Evolutionary conservation across 305 asterid species (phyloP), one percentile per base, ranked within the genome.

Genomic region (Fraxinus paxiana): DNA sequence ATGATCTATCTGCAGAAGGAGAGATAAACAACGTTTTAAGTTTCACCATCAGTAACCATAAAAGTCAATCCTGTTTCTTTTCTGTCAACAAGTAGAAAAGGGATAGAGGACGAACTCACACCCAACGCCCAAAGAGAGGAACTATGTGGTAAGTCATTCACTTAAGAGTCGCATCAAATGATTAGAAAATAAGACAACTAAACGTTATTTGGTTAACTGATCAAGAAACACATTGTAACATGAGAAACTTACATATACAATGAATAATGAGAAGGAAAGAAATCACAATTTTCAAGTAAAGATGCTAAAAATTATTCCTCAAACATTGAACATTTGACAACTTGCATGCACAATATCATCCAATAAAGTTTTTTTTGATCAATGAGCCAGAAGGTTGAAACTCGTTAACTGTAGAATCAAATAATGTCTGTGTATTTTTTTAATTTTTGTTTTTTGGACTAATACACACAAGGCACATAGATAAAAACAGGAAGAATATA

Each of bases 1-100:
- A 82, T 92, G 98, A 4, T 95, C 98, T 86, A 95, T 81, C 98
- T 95, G 94, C 86, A 86, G 82, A 86, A 83, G 33, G 77, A 73
- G 77, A 73, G 69, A 65, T 54, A 13, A 77, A 73, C 75, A 22
- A 46, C 71, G 51, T 77, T 70, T 30, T 30, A 67, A 46, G 71
- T 75, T 73, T 82, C 83, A 79, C 37, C 74, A 77, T 15, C 28
- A 80, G 59, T 38, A 67, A 79, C 77, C 79, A 61, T 63, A 77
- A 46, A 73, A 76, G 22, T 30, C 54, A 41, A 46, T 77, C 75
- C 17, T 20, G 20, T 67, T 73, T 18, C 61, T 41, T 48, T 26
- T 37, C 38, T 71, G 46, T 65, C 30, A n/a, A 15, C 59, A 3
- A 61, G 34, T 7, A 76, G 67, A n/a, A 20, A 17, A 54, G 31